Evolutionary conservation across 2,329 filamentous ascomycete species (phyloP).

Genomic region (Dactylonectria macrodidyma): DNA sequence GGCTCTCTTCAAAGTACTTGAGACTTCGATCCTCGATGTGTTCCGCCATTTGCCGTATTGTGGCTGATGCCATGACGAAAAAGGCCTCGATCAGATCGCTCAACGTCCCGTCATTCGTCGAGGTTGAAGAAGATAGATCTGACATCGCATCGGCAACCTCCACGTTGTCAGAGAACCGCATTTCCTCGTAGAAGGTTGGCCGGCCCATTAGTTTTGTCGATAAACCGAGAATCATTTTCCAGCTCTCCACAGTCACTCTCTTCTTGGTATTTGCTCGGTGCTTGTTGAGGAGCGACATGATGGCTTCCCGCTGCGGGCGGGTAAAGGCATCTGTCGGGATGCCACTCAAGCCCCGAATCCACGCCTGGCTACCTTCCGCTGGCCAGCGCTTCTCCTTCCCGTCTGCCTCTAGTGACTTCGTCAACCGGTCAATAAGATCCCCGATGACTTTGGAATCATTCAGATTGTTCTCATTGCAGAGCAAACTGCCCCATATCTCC

Average conservation of each 20-base stretch:
- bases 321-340: constrained; percentile 58
- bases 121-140: constrained; percentile 43
- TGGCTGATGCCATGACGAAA: constrained; percentile 50
- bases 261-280: constrained; percentile 46
- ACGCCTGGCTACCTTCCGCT: constrained; percentile 47
- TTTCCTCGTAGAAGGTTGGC: constrained; percentile 66
- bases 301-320: constrained; percentile 60
- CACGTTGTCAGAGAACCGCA: constrained; percentile 58
- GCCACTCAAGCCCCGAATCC: constrained; percentile 52
- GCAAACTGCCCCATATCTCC: constrained; percentile 50
- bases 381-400: constrained; percentile 52
- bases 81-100: constrained; percentile 54
- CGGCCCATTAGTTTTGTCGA: constrained; percentile 65
- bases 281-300: constrained; percentile 55
- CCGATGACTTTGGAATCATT: constrained; percentile 52
- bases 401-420: constrained; percentile 48
- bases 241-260: constrained; percentile 47
- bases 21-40: constrained; percentile 60
- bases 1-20: constrained; percentile 55
- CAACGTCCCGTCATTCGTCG: constrained; percentile 44
- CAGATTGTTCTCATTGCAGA: constrained; percentile 57
- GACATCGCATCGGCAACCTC: constrained; percentile 53
- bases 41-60: constrained; percentile 61
- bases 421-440: constrained; percentile 52
- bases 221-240: constrained; percentile 60